Evolutionary conservation across 345 rosid genomes (phyloP).

Genomic region (Hibiscus trionum): DNA sequence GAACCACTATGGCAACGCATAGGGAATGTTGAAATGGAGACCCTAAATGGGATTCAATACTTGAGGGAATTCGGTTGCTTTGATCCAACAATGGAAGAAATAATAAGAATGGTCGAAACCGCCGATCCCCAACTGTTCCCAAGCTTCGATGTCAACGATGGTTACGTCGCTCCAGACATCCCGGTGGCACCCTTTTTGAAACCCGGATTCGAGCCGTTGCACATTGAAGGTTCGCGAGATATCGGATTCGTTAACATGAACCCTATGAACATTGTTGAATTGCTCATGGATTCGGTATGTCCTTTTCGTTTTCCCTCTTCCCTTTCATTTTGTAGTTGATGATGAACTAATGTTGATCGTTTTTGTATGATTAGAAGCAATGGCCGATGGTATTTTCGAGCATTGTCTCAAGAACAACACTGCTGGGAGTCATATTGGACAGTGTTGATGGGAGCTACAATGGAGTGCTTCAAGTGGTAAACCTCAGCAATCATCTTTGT

Average conservation of each 20-base stretch:
- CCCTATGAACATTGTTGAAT: constrained; percentile 21
- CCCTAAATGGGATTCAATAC: not conserved
- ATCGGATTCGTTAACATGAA: constrained; percentile 17
- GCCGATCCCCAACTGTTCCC: constrained; percentile 3
- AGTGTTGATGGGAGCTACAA: constrained; percentile 23
- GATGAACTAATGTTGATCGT: not conserved
- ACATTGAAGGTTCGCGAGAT: constrained; percentile 24
- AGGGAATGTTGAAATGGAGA: not conserved
- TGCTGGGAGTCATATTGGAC: constrained; percentile 24
- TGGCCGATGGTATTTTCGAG: constrained; percentile 35
- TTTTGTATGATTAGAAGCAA: constrained; percentile 25
- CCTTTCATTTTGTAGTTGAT: not conserved
- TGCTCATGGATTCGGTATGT: constrained; percentile 34
- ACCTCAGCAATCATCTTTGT: not conserved
- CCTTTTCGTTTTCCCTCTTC: not conserved
- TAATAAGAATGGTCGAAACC: constrained; percentile 22
- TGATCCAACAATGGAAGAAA: constrained; percentile 11
- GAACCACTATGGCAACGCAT: constrained; percentile 27
- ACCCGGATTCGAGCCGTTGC: not conserved
- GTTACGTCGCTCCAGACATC: not conserved
- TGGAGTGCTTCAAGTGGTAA: constrained; percentile 46
- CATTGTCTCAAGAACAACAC: constrained; percentile 32
- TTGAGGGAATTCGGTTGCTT: not conserved
- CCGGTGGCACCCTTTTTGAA: not conserved
- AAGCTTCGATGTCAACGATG: not conserved